These are phyloP conservation scores for Phytophthora megakarya DNA, from an alignment of 352 stramenopile species.

Conservation along the genomic window DNA sequence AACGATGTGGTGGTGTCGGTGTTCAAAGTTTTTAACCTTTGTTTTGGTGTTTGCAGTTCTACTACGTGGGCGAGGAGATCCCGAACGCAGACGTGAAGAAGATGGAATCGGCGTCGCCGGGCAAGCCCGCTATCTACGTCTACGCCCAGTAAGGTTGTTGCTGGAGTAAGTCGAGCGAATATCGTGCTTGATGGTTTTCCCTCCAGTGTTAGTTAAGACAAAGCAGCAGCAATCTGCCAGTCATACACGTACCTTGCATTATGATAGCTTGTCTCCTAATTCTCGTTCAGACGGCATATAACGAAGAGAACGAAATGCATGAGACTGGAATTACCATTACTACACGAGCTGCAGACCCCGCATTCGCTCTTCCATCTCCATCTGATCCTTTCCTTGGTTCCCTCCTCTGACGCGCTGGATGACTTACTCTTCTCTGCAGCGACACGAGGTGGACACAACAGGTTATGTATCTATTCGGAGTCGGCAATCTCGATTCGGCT, in stretches of 20 bases:
- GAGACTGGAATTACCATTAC: slow-evolving; percentile 46
- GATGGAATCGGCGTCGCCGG: slow-evolving; percentile 78
- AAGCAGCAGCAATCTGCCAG: slow-evolving; percentile 14
- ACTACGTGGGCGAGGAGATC: slow-evolving; percentile 74
- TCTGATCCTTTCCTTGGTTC: slow-evolving; percentile 38
- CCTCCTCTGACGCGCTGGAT: slow-evolving; percentile 22
- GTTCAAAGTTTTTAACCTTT: neutral
- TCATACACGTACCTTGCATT: slow-evolving; percentile 26
- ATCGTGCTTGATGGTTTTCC: slow-evolving; percentile 8
- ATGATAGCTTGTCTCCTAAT: neutral
- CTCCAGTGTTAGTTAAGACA: slow-evolving; percentile 25
- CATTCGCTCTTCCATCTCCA: slow-evolving; percentile 39
- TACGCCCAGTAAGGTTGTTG: slow-evolving; percentile 55
- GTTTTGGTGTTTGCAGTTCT: slow-evolving; percentile 53
- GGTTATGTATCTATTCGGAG: slow-evolving; percentile 79
- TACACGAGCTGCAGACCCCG: slow-evolving; percentile 36
- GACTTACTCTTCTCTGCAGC: slow-evolving; percentile 29
- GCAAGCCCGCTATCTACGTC: slow-evolving; percentile 82
- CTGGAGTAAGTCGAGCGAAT: slow-evolving; percentile 11
- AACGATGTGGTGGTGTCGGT: slow-evolving; percentile 1
- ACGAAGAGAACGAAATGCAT: slow-evolving; percentile 28
- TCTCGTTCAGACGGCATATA: neutral
- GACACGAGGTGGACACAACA: slow-evolving; percentile 22
- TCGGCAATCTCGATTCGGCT: slow-evolving; percentile 93
- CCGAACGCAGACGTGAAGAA: slow-evolving; percentile 83